These are phyloP conservation scores for Solanum lycopersicoides DNA, from an alignment of 257 asterid species.

Conservation along the genomic window DNA sequence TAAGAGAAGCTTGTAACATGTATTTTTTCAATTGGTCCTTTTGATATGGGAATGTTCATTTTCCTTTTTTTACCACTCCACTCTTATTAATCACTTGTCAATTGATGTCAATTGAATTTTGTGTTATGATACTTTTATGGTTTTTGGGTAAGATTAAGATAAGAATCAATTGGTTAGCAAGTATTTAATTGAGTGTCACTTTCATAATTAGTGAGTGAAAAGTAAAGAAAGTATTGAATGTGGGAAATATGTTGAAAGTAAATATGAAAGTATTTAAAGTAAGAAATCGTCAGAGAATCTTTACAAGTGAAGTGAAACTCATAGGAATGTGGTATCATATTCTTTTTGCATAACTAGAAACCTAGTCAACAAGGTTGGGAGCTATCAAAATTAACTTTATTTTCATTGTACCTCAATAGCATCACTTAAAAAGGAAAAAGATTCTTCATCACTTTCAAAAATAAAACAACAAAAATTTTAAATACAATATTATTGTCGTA, in stretches of 20 bases:
- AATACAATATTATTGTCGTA: too few relatives aligned
- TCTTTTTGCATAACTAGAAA: background rate
- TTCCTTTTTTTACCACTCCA: too few relatives aligned
- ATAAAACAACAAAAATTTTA: background rate
- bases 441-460: background rate
- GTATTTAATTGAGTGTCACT: background rate
- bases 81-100: too few relatives aligned
- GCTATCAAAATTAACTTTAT: background rate
- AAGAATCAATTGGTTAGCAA: conserved; percentile 1
- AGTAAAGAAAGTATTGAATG: background rate
- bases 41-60: too few relatives aligned
- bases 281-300: conserved; percentile 5
- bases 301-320: background rate
- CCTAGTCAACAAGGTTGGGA: background rate
- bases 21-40: too few relatives aligned
- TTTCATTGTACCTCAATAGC: background rate
- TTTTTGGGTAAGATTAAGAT: background rate
- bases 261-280: background rate
- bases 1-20: background rate
- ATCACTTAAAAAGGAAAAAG: background rate
- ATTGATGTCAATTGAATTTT: too few relatives aligned
- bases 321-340: conserved; percentile 3
- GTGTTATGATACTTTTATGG: background rate
- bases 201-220: background rate
- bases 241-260: background rate